Conservation (phyloP, 305 asterid species). For the Fraxinus greggii region DNA sequence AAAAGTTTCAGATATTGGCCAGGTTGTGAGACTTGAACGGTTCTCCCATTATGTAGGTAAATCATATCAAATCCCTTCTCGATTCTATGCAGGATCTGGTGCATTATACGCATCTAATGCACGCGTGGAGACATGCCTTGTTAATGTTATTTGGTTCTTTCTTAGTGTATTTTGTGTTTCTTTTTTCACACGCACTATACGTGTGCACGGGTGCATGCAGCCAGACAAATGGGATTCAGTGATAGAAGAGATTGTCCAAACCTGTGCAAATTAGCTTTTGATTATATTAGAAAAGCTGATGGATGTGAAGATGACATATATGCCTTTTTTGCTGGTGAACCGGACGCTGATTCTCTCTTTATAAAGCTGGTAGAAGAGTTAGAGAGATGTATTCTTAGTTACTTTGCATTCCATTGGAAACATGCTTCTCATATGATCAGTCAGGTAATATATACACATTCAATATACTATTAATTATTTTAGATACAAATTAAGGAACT, state of each 20-base stretch:
- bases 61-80: not conserved
- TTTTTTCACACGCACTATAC: not conserved
- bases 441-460: conserved; percentile 45
- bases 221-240: conserved; percentile 84
- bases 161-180: not conserved
- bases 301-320: conserved; percentile 85
- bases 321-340: conserved; percentile 58
- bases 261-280: conserved; percentile 78
- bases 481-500: not conserved
- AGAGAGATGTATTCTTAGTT: conserved; percentile 89
- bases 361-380: conserved; percentile 88
- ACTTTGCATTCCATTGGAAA: conserved; percentile 91
- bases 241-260: conserved; percentile 75
- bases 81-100: not conserved
- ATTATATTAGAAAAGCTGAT: conserved; percentile 70
- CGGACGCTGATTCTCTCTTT: conserved; percentile 76
- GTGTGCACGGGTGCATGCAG: conserved; percentile 45
- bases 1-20: conserved; percentile 55
- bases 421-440: conserved; percentile 79
- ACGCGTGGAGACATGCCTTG: not conserved
- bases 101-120: not conserved
- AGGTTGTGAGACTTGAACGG: conserved; percentile 62
- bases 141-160: not conserved
- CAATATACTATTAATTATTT: not conserved
- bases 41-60: conserved; percentile 95